Evolutionary conservation across 345 rosid species (phyloP), one percentile per base, ranked within the genome.

Genomic region (Gossypium ekmanianum): DNA sequence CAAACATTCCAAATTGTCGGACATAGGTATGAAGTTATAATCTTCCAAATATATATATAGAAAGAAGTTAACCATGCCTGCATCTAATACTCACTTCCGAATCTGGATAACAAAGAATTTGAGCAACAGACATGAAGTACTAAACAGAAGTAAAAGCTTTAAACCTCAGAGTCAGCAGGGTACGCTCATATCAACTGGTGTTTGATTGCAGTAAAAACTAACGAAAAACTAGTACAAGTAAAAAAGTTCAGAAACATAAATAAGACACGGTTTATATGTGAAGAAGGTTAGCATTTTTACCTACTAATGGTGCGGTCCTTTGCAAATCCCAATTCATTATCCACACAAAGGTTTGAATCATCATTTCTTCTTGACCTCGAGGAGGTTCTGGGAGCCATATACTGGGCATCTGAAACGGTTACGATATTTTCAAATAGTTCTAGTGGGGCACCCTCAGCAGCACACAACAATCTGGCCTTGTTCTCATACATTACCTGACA

Each of bases 301-400:
- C 99, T 88, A 72, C 99, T 95, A 78, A 95, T 87, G 73, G 99
- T 93, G 80, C 99, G 92, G 48, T 95, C 99, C 84, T 95, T 95
- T 3, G 91, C 97, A n/a, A 95, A 95, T 61, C 97, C 99, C 80
- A 95, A 73, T 78, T 95, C 99, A 29, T 93, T 93, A 81, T 95
- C 99, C 10, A 95, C 97, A 14, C 99, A 95, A 41, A 95, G 86
- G 71, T 95, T 96, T 1, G 85, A 55, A 45, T 90, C 90, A 61
- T 95, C 99, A 76, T 72, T 91, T 84, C 81, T 93, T 80, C 84
- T 85, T 56, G 98, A 93, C 71, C 99, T 90, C 0, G 90, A 88
- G 7, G 98, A 88, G 72, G 94, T 93, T 82, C 99, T 84, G 5
- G 98, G 97, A 52, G 97, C 86, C 77, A 79, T 81, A 1, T 89